A percentile compares a stretch with the other conserved stretches of the same genome.
Evolutionary conservation across 257 asterid genomes (phyloP).

Genomic region (Leptodermis oblonga): DNA sequence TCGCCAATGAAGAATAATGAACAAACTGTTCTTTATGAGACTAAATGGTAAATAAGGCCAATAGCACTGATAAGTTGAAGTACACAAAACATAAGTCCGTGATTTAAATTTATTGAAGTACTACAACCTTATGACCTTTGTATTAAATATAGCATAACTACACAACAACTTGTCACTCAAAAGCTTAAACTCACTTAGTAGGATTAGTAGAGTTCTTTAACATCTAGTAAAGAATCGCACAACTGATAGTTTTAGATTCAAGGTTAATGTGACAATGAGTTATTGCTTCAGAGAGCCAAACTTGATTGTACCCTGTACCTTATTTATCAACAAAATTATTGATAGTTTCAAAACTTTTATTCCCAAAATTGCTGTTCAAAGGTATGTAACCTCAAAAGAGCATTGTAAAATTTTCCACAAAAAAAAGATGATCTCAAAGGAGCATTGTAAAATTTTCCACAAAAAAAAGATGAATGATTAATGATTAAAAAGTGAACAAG

Average conservation of each 20-base stretch:
- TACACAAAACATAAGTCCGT: background rate
- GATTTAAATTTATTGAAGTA: too few relatives aligned
- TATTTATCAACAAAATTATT: background rate
- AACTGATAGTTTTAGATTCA: background rate
- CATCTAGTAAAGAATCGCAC: background rate
- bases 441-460: too few relatives aligned
- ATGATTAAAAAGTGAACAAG: background rate
- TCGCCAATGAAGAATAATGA: background rate
- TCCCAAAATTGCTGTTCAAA: background rate
- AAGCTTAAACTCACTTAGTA: background rate
- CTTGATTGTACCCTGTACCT: background rate
- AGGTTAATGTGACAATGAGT: background rate
- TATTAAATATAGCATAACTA: background rate
- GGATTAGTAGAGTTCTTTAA: background rate
- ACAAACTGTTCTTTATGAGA: background rate
- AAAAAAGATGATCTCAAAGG: too few relatives aligned
- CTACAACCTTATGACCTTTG: too few relatives aligned
- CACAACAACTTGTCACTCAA: background rate
- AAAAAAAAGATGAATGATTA: background rate
- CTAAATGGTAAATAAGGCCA: background rate
- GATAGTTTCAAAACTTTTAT: background rate
- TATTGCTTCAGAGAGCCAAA: background rate
- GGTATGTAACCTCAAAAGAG: too few relatives aligned
- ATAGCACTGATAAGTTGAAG: background rate
- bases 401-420: too few relatives aligned